Conservation (phyloP, 2,329 filamentous ascomycete species). For the Alternaria angustiovoidea region DNA sequence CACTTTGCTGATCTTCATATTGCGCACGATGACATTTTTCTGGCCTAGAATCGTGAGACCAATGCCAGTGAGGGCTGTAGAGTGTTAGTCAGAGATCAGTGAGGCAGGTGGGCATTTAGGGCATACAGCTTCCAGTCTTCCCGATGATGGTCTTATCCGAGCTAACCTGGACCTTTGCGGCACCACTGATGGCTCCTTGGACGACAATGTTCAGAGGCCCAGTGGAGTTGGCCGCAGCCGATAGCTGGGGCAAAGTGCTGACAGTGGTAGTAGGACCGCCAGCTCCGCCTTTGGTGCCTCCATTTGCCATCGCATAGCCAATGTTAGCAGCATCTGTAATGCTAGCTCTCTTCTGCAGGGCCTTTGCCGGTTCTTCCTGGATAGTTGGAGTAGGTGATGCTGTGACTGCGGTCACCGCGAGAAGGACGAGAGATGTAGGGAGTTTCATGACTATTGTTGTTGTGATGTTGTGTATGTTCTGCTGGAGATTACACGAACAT, state of each 20-base stretch:
- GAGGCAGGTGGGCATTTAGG: background rate
- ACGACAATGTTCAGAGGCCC: constrained; percentile 36
- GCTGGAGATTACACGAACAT: background rate
- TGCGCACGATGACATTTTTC: constrained; percentile 69
- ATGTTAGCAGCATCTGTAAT: constrained; percentile 30
- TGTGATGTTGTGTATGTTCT: background rate
- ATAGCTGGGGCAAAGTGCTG: constrained; percentile 59
- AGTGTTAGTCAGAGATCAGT: constrained; percentile 40
- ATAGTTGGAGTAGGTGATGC: constrained; percentile 23
- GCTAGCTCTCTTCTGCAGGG: constrained; percentile 21
- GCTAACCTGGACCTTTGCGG: constrained; percentile 33
- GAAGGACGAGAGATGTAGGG: constrained; percentile 16
- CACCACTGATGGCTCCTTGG: constrained; percentile 33
- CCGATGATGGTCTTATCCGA: constrained; percentile 39
- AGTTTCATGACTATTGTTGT: constrained; percentile 20
- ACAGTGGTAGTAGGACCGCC: constrained; percentile 64
- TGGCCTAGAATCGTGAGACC: constrained; percentile 63
- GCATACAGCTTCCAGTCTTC: constrained; percentile 54
- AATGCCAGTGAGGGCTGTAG: constrained; percentile 51
- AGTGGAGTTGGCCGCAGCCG: constrained; percentile 53
- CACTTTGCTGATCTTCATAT: constrained; percentile 66
- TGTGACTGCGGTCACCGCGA: constrained; percentile 18
- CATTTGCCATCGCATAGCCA: constrained; percentile 58
- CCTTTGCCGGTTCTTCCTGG: constrained; percentile 14
- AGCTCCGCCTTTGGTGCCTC: constrained; percentile 61